Evolutionary conservation across 495 filamentous ascomycete genomes (phyloP).

Genomic region (Penicillium riverlandense): DNA sequence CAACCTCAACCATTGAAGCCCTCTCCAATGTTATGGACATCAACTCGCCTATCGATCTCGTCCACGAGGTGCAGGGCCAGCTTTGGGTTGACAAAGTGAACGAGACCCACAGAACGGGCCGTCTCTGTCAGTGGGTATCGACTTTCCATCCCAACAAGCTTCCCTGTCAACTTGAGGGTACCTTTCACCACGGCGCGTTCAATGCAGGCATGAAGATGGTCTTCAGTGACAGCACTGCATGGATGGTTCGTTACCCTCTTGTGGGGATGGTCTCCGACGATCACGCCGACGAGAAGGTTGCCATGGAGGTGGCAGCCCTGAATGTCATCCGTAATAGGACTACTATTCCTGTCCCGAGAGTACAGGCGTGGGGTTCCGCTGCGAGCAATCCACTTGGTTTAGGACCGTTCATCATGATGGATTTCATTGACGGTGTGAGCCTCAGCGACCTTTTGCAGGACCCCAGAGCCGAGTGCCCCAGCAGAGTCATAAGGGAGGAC

Average conservation of each 20-base stretch:
- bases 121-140: conserved; percentile 19
- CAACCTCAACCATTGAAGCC: too few relatives aligned
- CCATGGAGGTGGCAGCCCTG: conserved; percentile 34
- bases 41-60: too few relatives aligned
- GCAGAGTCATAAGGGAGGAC: conserved; percentile 17
- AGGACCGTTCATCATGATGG: conserved; percentile 41
- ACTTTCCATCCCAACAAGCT: conserved; percentile 18
- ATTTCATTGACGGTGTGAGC: conserved; percentile 32
- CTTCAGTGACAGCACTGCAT: conserved; percentile 24
- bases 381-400: conserved; percentile 26
- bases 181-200: conserved; percentile 15
- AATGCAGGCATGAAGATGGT: conserved; percentile 27
- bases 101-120: conserved; percentile 9
- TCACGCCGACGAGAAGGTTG: conserved; percentile 33
- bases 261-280: conserved; percentile 21
- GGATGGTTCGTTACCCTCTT: conserved; percentile 34
- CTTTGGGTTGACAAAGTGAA: conserved; percentile 21
- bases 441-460: conserved; percentile 16
- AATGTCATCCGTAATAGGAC: conserved; percentile 26
- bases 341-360: conserved; percentile 34
- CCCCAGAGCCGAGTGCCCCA: too few relatives aligned
- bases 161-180: conserved; percentile 15
- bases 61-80: not conserved
- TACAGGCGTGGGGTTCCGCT: conserved; percentile 31
- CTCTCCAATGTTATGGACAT: too few relatives aligned